Conservation (phyloP, 257 asterid species). For the Fraxinus anomala region DNA sequence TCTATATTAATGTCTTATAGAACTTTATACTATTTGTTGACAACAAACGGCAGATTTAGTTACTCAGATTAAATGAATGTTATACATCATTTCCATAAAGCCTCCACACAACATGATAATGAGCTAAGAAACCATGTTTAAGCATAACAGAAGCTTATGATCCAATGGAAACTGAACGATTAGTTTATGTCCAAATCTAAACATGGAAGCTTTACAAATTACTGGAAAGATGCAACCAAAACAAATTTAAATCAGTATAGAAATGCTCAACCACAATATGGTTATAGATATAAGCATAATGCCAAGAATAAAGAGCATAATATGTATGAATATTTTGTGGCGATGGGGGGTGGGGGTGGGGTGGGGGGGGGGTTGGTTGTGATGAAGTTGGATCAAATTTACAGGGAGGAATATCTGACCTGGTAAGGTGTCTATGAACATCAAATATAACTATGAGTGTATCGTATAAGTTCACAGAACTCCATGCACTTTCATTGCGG, state of each 20-base stretch:
- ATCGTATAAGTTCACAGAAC: conserved; percentile 74
- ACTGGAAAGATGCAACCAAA: background rate
- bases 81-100: background rate
- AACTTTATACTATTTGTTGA: background rate
- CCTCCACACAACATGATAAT: background rate
- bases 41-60: background rate
- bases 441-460: conserved; percentile 88
- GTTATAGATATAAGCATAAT: background rate
- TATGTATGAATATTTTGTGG: background rate
- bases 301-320: background rate
- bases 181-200: background rate
- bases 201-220: background rate
- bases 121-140: background rate
- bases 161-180: background rate
- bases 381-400: conserved; percentile 3
- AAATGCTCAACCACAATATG: background rate
- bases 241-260: background rate
- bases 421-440: conserved; percentile 89
- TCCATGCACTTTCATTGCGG: conserved; percentile 91
- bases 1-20: background rate
- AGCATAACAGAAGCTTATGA: background rate
- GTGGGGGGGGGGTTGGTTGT: background rate
- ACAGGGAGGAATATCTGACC: conserved; percentile 33
- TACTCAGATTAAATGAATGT: background rate
- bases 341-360: background rate